Base-by-base conservation (phyloP, 441 rosid genomes). In the Sinapis alba region DNA sequence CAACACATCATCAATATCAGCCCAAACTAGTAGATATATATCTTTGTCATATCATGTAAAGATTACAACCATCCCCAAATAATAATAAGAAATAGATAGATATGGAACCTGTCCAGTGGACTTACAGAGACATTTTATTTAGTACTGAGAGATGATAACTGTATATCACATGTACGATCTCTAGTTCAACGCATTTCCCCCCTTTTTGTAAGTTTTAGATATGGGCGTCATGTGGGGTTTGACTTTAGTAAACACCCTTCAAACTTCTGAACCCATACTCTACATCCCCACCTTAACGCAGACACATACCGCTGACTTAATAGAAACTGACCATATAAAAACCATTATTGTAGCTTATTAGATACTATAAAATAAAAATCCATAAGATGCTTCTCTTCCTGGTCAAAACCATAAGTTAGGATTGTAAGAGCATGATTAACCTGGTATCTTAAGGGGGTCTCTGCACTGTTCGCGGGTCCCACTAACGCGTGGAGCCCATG, bases 221-320 rank as follows among this genome's bases (percentile, higher is more conserved):
- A 68, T 75, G 78, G 78, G 63, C n/a, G 0, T 61, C 63, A 34
- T 36, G 78, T 67, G 78, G 61, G 24, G 16, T 73, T 61, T 74
- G 38, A 68, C 20, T 13, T 73, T 28, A 30, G 16, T 27, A 23
- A 66, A 32, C 58, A 18, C 47, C 5, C 57, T 73, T 57, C 1
- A 19, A 38, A 23, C 12, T 43, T 50, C 12, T 57, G 34, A 65
- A 43, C 16, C 65, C 43, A 38, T 27, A 6, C 60, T 51, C 50
- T 26, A 36, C 53, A 32, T 11, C 65, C 47, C 47, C 65, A 41
- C 71, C 58, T 13, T 64, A 18, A 62, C 62, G 69, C 38, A 7
- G n/a, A 28, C 23, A 45, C 15, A 11, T n/a, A 62, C 5, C 18
- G 66, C 16, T 18, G 45, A 62, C 65, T 32, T 34, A 11, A 30